Evolutionary conservation across 2,329 filamentous ascomycete genomes (phyloP), one percentile per base, ranked within the genome.

Genomic region (Colletotrichum sp.): DNA sequence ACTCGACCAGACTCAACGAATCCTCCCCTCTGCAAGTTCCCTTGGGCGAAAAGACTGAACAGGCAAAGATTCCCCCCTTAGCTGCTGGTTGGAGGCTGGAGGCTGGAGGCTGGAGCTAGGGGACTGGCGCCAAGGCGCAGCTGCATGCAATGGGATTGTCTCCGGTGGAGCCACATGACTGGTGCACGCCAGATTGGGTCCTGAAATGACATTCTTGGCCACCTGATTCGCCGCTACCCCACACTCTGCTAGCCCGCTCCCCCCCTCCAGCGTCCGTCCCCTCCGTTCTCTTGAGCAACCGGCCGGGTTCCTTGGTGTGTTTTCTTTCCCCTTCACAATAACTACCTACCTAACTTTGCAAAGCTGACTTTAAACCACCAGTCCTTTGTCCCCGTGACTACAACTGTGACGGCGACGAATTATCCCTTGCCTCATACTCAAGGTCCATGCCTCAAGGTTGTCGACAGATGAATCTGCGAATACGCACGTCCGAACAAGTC

Each of bases 201-300:
- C 55, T 68, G 26, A 64, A 65, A 76, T 73, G 66, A 64, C 76
- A 71, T 71, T 74, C 67, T 67, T 68, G 69, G 16, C 63, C 62
- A 65, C 30, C 64, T 77, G 73, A 77, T 77, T 77, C 66, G 76
- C 74, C 52, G 71, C 64, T 77, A 78, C 76, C 77, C 77, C 76
- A 77, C 76, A 74, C 58, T 66, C 62, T 73, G 73, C 73, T 72
- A 56, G 55, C 34, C 55, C 32, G 36, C 8, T 9, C 4, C n/a
- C 43, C 43, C 43, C 43, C 43, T 21, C 43, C 43, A 48, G 43
- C n/a, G 43, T 48, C 43, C 43, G 61, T 36, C 16, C 65, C 70
- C 69, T 26, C 32, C 43, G 63, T 52, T 72, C 52, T 34, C 6
- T 62, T n/a, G 30, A 43, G 32, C 43, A 52, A 52, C 43, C 43